Conservation (phyloP, 495 filamentous ascomycete genomes). For the Xylaria curta region DNA sequence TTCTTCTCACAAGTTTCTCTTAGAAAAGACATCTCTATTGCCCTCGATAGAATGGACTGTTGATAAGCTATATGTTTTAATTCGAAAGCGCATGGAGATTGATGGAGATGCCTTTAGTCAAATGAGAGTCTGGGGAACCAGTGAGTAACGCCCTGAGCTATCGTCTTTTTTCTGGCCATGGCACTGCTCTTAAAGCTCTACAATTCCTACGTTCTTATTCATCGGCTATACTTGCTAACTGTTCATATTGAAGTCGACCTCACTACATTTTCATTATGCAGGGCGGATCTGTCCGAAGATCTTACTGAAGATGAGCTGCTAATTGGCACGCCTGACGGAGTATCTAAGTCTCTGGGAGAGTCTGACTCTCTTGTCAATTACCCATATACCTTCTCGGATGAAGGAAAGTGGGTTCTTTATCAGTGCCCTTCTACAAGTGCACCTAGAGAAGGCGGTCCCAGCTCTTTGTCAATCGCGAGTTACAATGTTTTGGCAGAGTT, state of each 20-base stretch:
- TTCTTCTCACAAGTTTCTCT: slow-evolving; percentile 46
- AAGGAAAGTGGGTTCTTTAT: slow-evolving; percentile 28
- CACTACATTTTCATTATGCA: slow-evolving; percentile 20
- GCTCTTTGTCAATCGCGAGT: slow-evolving; percentile 50
- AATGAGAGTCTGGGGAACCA: slow-evolving; percentile 57
- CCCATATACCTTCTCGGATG: slow-evolving; percentile 29
- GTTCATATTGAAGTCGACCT: slow-evolving; percentile 15
- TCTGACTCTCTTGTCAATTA: slow-evolving; percentile 11
- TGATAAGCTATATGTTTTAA: slow-evolving; percentile 51
- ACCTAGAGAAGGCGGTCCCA: slow-evolving; percentile 4
- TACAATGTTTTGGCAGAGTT: slow-evolving; percentile 66
- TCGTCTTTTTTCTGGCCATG: slow-evolving; percentile 12
- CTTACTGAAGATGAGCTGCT: slow-evolving; percentile 5
- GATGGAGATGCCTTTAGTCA: slow-evolving; percentile 30
- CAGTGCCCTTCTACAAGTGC: slow-evolving; percentile 2
- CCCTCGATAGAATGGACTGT: slow-evolving; percentile 50
- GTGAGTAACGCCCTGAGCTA: slow-evolving; percentile 47
- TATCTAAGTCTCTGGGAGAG: neutral
- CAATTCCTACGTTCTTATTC: neutral
- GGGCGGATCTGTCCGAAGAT: neutral
- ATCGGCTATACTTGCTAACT: neutral
- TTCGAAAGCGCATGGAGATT: slow-evolving; percentile 46
- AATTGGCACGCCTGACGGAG: neutral
- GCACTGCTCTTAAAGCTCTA: neutral
- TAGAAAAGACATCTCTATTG: slow-evolving; percentile 52